A percentile compares a stretch with the other conserved stretches of the same genome.
phyloP scores from a whole-genome alignment of 192 early-diverging fungal genomes.

The Gaertneriomyces sp. region DNA sequence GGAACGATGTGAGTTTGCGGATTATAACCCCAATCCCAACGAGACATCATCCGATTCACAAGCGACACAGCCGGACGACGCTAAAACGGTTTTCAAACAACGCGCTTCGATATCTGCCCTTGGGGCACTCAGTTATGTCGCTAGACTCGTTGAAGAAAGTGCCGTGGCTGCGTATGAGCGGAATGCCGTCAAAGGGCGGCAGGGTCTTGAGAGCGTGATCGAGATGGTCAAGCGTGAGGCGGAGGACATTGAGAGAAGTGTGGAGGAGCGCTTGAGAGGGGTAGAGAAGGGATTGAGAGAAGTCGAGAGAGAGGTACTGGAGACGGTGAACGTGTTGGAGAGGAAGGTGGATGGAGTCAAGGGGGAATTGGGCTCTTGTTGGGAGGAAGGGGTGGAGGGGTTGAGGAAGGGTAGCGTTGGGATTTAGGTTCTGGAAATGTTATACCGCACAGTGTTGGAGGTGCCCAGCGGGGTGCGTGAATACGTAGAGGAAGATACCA shows the following conservation, averaged over 20 bases:
- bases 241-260: neutral
- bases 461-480: too few species aligned
- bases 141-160: conserved; percentile 76
- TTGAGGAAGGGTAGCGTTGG: conserved; percentile 21
- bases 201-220: conserved; percentile 82
- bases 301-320: too few species aligned
- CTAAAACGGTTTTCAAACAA: conserved; percentile 62
- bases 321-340: neutral
- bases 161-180: conserved; percentile 81
- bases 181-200: conserved; percentile 80
- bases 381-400: conserved; percentile 20
- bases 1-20: conserved; percentile 77
- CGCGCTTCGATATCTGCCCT: conserved; percentile 79
- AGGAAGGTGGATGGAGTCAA: neutral
- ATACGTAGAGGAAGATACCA: too few species aligned
- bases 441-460: too few species aligned
- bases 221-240: conserved; percentile 48
- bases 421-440: conserved; percentile 1
- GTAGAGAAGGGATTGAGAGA: conserved; percentile 3
- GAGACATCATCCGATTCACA: too few species aligned
- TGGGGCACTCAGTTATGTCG: conserved; percentile 51
- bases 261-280: neutral
- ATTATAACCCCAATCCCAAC: conserved; percentile 32
- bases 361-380: neutral
- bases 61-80: neutral